These are phyloP conservation scores for Colletotrichum spaethianum DNA, from an alignment of 2,329 filamentous ascomycete genomes.

Conservation along the genomic window DNA sequence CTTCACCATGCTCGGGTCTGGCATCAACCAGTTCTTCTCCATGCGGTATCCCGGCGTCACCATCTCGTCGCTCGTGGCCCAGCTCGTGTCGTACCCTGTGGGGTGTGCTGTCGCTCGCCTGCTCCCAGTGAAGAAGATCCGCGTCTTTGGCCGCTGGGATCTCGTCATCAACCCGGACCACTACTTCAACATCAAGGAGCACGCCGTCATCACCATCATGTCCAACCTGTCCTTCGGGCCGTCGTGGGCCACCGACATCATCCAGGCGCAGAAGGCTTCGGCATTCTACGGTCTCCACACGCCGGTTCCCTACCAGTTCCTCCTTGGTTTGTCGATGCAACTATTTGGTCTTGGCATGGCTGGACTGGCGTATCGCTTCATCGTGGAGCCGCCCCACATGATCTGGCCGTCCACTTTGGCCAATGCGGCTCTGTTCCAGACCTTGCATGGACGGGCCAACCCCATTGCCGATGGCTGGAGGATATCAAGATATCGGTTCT, in stretches of 20 bases:
- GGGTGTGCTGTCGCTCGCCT: slow-evolving; percentile 51
- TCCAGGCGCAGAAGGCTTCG: slow-evolving; percentile 60
- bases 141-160: slow-evolving; percentile 48
- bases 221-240: slow-evolving; percentile 63
- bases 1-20: slow-evolving; percentile 50
- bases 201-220: slow-evolving; percentile 66
- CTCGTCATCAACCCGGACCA: slow-evolving; percentile 62
- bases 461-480: slow-evolving; percentile 52
- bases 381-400: slow-evolving; percentile 60
- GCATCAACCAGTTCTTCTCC: slow-evolving; percentile 55
- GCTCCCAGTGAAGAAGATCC: slow-evolving; percentile 51
- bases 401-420: slow-evolving; percentile 64
- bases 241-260: slow-evolving; percentile 60
- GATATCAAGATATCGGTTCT: slow-evolving; percentile 54
- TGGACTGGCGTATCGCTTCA: slow-evolving; percentile 56
- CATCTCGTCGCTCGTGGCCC: slow-evolving; percentile 54
- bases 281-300: slow-evolving; percentile 56
- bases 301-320: slow-evolving; percentile 59
- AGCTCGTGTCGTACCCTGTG: slow-evolving; percentile 55
- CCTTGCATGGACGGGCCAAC: slow-evolving; percentile 58
- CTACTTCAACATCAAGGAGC: slow-evolving; percentile 66
- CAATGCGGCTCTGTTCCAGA: slow-evolving; percentile 58
- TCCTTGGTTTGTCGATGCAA: slow-evolving; percentile 61
- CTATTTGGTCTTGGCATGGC: slow-evolving; percentile 64
- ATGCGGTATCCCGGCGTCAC: slow-evolving; percentile 55